Evolutionary conservation across 192 early-diverging fungal genomes (phyloP).

Genomic region (Podila epigama): DNA sequence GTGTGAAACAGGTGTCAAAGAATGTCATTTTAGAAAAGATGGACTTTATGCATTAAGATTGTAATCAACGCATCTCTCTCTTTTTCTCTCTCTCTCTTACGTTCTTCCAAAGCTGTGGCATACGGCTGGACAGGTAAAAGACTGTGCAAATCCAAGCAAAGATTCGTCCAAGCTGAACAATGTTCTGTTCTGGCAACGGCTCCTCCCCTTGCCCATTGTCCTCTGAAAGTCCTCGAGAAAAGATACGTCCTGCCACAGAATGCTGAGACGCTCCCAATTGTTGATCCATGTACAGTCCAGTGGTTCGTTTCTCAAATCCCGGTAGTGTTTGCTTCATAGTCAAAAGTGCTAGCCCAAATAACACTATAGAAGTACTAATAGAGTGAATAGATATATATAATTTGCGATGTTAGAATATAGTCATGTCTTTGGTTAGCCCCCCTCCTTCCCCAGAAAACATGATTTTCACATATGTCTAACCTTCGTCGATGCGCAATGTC

Average conservation of each 20-base stretch:
- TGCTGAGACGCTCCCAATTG: background rate
- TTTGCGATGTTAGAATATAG: too few relatives aligned
- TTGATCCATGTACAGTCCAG: background rate
- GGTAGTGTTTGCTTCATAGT: conserved; percentile 34
- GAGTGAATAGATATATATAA: too few relatives aligned
- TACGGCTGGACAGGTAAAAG: conserved; percentile 72
- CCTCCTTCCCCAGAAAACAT: background rate
- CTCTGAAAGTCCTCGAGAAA: conserved; percentile 5
- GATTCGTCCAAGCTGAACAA: conserved; percentile 57
- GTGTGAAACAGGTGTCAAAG: too few relatives aligned
- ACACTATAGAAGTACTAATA: conserved; percentile 36
- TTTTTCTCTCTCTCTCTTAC: conserved; percentile 3
- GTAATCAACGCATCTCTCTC: background rate
- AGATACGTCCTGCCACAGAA: conserved; percentile 3
- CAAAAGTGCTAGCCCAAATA: conserved; percentile 28
- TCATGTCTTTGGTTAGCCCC: too few relatives aligned
- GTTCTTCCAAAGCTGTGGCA: conserved; percentile 83
- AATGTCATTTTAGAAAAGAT: too few relatives aligned
- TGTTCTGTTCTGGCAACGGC: conserved; percentile 3
- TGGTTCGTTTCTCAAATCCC: background rate
- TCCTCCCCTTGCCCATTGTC: background rate
- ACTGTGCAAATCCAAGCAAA: conserved; percentile 73
- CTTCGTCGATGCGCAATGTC: conserved; percentile 39
- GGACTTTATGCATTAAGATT: background rate
- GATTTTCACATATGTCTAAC: background rate